Evolutionary conservation across 2,329 filamentous ascomycete species (phyloP), one percentile per base, ranked within the genome.

Genomic region (Arthrobotrys iridis): DNA sequence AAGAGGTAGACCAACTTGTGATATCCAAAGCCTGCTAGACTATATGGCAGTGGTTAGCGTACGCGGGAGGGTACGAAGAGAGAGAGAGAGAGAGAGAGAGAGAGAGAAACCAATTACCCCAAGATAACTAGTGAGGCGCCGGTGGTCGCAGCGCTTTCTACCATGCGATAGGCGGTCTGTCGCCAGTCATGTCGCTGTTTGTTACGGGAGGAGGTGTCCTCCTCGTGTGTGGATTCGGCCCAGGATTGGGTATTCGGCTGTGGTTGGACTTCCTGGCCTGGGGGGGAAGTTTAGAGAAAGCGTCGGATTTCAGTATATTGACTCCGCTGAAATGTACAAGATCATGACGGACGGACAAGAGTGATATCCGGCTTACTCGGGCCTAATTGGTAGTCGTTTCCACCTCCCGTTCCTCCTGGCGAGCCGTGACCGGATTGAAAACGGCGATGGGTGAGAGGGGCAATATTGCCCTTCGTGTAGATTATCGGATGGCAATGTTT

Each of bases 91-190:
- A 45, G 18, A 41, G 67, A 78, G 41, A 77, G 74, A 76, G 55
- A 48, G 28, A n/a, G 35, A 35, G n/a, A 11, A 37, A 24, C 11
- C 15, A 11, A 88, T 15, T 86, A 84, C 78, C 89, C 91, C 30
- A 94, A 83, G 13, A 94, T 88, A 8, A 89, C 78, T 66, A 94
- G 90, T 20, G 90, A 92, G 24, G 91, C 90, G 73, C 92, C 86
- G 0, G 91, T 93, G 0, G 91, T 93, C 6, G 88, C 89, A 1
- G 91, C 91, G 4, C 89, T 85, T 81, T 94, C 91, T 63, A 88
- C 82, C 88, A 93, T 91, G 80, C 90, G 92, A 40, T 84, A 82
- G 5, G 82, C 75, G 1, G 83, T 84, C 18, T 76, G 67, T 30
- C 67, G 76, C 76, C 76, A 78, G 30, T 37, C 59, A 55, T 55